A percentile compares a stretch with the other conserved stretches of the same genome.
Conservation (phyloP, 2,329 filamentous ascomycete genomes). For the Cladosporium cucumerinum region DNA sequence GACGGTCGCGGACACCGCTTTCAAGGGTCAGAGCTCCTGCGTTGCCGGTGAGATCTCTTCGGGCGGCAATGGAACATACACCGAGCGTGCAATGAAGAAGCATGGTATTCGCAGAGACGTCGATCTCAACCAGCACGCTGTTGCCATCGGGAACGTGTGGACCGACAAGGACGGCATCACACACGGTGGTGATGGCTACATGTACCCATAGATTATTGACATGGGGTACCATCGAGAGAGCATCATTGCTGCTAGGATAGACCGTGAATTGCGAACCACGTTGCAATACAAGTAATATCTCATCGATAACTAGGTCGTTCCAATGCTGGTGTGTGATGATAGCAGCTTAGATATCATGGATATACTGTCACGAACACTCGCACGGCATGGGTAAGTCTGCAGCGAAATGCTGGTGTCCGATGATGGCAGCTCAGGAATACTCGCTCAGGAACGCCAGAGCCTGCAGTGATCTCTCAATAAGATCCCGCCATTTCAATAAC, state of each 20-base stretch:
- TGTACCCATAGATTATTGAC: slow-evolving; percentile 18
- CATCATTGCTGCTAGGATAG: not conserved
- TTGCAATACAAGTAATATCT: not conserved
- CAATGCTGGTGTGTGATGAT: not conserved
- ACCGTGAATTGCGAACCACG: not conserved
- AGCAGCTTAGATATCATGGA: not conserved
- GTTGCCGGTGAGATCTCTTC: slow-evolving; percentile 30
- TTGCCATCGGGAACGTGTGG: slow-evolving; percentile 24
- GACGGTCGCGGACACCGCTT: slow-evolving; percentile 35
- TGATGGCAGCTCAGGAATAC: no score
- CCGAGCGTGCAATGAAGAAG: slow-evolving; percentile 3
- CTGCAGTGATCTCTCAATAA: no score
- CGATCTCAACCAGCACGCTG: slow-evolving; percentile 22
- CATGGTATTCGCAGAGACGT: slow-evolving; percentile 22
- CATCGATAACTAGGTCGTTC: not conserved
- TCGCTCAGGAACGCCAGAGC: no score
- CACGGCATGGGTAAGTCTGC: no score
- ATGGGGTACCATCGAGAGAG: not conserved
- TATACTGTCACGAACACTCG: not conserved
- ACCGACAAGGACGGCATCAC: slow-evolving; percentile 23
- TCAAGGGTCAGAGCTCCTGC: slow-evolving; percentile 30
- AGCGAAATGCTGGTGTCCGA: no score
- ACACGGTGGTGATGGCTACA: slow-evolving; percentile 22
- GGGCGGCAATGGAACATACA: not conserved
- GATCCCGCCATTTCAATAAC: no score